Conservation (phyloP, 164 flowering plant species). For the Nymphaea colorata region DNA sequence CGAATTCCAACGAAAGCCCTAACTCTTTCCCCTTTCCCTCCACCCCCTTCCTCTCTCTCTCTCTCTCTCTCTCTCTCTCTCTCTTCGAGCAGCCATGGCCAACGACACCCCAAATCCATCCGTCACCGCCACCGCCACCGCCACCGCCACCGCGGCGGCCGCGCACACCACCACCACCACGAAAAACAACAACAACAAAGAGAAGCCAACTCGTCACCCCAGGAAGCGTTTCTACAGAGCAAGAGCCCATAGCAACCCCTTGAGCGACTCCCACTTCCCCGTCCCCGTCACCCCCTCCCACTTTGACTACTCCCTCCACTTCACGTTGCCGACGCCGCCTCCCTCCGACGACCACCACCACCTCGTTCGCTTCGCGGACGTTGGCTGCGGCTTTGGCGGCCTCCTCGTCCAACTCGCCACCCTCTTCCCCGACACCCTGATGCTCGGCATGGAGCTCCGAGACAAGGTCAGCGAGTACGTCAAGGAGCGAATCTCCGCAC, state of each 20-base stretch:
- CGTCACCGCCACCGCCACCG: neutral
- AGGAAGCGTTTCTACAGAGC: slow-evolving; percentile 92
- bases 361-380: slow-evolving; percentile 66
- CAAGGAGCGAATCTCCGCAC: slow-evolving; percentile 63
- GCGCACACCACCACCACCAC: slow-evolving; percentile 15
- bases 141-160: no score
- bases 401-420: slow-evolving; percentile 66
- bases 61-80: neutral
- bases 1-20: no score
- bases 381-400: slow-evolving; percentile 97
- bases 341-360: slow-evolving; percentile 17
- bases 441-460: slow-evolving; percentile 97
- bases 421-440: slow-evolving; percentile 65
- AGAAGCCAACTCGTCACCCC: slow-evolving; percentile 58
- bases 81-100: neutral
- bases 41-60: neutral
- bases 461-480: slow-evolving; percentile 93
- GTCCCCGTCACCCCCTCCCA: slow-evolving; percentile 61
- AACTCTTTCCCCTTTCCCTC: no score
- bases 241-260: slow-evolving; percentile 90
- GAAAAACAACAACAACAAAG: slow-evolving; percentile 19
- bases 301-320: slow-evolving; percentile 57
- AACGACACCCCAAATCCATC: neutral
- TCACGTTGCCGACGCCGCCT: slow-evolving; percentile 22
- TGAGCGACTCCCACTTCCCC: slow-evolving; percentile 93